Evolutionary conservation across 495 filamentous ascomycete genomes (phyloP).

Genomic region (Penicillium dipodomyicola): DNA sequence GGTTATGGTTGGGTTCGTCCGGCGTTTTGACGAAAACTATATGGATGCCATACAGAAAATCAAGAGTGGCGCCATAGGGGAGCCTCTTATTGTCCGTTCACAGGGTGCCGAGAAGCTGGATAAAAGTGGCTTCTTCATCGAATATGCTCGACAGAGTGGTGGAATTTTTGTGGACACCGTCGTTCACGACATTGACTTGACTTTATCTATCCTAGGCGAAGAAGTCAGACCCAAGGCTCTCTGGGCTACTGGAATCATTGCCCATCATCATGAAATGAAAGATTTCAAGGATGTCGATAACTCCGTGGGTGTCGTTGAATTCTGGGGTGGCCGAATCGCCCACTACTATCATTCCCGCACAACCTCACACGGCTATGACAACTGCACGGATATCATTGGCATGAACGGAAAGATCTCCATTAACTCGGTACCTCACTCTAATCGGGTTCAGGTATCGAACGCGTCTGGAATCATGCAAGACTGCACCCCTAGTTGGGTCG

Average conservation of each 20-base stretch:
- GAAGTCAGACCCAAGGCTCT: too few species aligned
- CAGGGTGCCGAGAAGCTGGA: too few species aligned
- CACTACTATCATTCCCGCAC: conserved; percentile 59
- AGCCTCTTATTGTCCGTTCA: conserved; percentile 44
- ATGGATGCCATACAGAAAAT: conserved; percentile 23
- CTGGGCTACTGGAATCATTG: too few species aligned
- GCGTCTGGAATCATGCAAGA: conserved; percentile 14
- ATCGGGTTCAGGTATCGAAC: conserved; percentile 37
- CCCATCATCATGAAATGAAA: too few species aligned
- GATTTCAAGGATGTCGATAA: too few species aligned
- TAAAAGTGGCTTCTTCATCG: too few species aligned
- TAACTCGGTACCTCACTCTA: conserved; percentile 45
- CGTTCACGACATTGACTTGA: too few species aligned
- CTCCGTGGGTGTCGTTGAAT: too few species aligned
- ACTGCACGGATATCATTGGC: conserved; percentile 62
- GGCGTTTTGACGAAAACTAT: conserved; percentile 51
- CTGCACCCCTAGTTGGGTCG: conserved; percentile 1
- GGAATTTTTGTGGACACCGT: too few species aligned
- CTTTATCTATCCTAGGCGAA: too few species aligned
- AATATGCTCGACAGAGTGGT: too few species aligned
- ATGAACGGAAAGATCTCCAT: conserved; percentile 58
- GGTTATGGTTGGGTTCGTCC: conserved; percentile 51
- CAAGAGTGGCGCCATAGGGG: conserved; percentile 33
- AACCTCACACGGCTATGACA: conserved; percentile 63
- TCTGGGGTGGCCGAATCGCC: conserved; percentile 49